Conservation (phyloP, 768 basidiomycete genomes). For the Suillus bovinus region DNA sequence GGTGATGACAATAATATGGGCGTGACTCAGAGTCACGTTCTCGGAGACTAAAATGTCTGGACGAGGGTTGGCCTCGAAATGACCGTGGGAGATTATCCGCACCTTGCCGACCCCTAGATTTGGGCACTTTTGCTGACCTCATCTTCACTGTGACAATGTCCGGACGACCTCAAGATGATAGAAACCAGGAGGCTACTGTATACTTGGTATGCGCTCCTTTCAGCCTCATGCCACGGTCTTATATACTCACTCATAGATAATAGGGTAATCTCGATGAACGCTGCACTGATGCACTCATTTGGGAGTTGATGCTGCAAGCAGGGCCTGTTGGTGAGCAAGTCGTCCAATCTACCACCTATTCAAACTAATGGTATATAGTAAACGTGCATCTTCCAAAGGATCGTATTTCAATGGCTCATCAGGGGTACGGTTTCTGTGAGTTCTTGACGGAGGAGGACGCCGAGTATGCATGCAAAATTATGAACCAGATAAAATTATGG, state of each 20-base stretch:
- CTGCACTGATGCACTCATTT: conserved; percentile 89
- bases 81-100: not conserved
- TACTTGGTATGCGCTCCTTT: conserved; percentile 58
- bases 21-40: too few relatives aligned
- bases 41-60: too few relatives aligned
- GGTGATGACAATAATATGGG: not conserved
- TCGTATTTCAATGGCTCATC: conserved; percentile 96
- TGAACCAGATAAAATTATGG: conserved; percentile 99
- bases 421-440: conserved; percentile 99
- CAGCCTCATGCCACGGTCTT: rapidly evolving
- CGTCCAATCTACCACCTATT: not conserved
- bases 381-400: conserved; percentile 99
- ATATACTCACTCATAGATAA: conserved; percentile 12
- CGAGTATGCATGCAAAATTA: conserved; percentile 99
- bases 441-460: conserved; percentile 99
- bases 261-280: conserved; percentile 98
- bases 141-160: conserved; percentile 23
- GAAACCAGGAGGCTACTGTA: conserved; percentile 90
- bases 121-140: not conserved
- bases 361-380: conserved; percentile 46
- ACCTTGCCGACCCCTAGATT: not conserved
- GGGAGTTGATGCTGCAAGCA: conserved; percentile 99
- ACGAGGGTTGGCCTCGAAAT: not conserved
- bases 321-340: conserved; percentile 86
- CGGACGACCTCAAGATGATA: conserved; percentile 72